These are phyloP conservation scores for Lyophyllum shimeji DNA, from an alignment of 768 basidiomycete species.

Conservation along the genomic window DNA sequence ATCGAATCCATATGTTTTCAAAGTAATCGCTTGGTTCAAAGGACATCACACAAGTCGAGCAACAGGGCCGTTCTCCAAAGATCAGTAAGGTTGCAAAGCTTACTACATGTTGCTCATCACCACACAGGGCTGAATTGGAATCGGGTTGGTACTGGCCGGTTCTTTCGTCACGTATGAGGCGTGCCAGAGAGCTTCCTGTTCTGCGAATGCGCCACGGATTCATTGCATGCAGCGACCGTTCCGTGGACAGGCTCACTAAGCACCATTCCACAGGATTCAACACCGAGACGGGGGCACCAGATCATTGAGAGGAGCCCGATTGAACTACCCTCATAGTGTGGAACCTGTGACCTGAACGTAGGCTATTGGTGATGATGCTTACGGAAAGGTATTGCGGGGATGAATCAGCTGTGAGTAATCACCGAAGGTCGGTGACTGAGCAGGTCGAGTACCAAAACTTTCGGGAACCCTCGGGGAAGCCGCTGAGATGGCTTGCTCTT, in stretches of 20 bases:
- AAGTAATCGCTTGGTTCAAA: neutral
- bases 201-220: neutral
- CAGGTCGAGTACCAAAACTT: neutral
- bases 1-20: neutral
- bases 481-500: neutral
- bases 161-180: too few species aligned
- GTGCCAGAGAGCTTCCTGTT: neutral
- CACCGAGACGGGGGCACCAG: neutral
- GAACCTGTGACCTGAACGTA: neutral
- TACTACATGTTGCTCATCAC: too few species aligned
- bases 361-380: neutral
- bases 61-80: neutral
- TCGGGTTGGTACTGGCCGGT: neutral
- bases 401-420: slow-evolving; percentile 9
- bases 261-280: neutral
- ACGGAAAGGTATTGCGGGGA: neutral
- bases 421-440: neutral
- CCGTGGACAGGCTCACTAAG: neutral
- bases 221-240: neutral
- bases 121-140: neutral
- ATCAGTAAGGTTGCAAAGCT: neutral
- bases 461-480: neutral
- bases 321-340: neutral
- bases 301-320: neutral
- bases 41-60: neutral